phyloP scores from a whole-genome alignment of 176 grass and related monocot species.

The Oryza meridionalis region DNA sequence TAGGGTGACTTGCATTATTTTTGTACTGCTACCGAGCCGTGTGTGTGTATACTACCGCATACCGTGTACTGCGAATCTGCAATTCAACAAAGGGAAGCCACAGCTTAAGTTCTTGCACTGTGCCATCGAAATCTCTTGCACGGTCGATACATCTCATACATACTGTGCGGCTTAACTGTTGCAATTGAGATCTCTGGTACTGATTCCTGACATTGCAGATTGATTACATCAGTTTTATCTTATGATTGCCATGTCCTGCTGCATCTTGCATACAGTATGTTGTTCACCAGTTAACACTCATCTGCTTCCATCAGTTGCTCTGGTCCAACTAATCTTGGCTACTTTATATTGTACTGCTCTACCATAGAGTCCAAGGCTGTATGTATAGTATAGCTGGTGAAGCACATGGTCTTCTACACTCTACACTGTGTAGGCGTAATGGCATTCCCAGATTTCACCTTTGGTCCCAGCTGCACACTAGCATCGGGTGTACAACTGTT shows the following conservation, averaged over 20 bases:
- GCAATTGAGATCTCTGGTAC: neutral
- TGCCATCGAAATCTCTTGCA: neutral
- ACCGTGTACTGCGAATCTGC: neutral
- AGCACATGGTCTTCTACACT: neutral
- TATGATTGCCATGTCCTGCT: neutral
- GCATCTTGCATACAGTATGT: neutral
- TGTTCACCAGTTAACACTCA: neutral
- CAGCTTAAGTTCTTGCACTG: conserved; percentile 2
- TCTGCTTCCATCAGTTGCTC: neutral
- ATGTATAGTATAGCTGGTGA: neutral
- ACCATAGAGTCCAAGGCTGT: neutral
- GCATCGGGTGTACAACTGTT: neutral
- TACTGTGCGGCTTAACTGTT: neutral
- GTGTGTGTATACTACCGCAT: neutral
- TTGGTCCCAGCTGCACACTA: neutral
- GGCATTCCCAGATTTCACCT: neutral
- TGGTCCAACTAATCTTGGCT: neutral
- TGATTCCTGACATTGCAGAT: neutral
- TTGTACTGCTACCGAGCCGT: neutral
- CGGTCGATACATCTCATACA: neutral
- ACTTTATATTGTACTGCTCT: neutral
- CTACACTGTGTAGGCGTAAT: neutral
- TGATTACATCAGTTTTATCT: neutral
- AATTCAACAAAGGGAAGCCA: neutral
- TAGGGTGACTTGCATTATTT: neutral